A percentile compares a stretch with the other conserved stretches of the same genome.
These are phyloP conservation scores for Pythium rhizo-oryzae DNA, from an alignment of 352 stramenopile genomes.

Conservation along the genomic window DNA sequence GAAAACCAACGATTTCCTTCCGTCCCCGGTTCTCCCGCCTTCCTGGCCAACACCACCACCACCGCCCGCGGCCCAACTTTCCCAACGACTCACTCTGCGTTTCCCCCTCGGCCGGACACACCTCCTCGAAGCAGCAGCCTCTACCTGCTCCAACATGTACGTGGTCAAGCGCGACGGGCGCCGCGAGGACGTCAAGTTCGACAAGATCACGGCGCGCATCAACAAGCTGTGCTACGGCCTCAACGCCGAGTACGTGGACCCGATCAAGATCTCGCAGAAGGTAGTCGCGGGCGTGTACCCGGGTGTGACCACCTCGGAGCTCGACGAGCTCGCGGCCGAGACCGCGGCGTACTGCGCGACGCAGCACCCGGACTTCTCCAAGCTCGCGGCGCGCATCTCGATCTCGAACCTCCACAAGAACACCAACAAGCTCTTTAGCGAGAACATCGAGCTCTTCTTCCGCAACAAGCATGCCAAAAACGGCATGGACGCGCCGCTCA, in stretches of 20 bases:
- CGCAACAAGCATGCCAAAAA: slow-evolving; percentile 97
- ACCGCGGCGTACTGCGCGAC: slow-evolving; percentile 97
- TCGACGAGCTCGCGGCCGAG: slow-evolving; percentile 98
- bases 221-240: slow-evolving; percentile 99
- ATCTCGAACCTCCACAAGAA: slow-evolving; percentile 99
- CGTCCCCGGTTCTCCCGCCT: too few relatives aligned
- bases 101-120: slow-evolving; percentile 8
- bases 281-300: slow-evolving; percentile 99
- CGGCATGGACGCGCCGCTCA: slow-evolving; percentile 89
- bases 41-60: too few relatives aligned
- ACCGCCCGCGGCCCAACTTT: too few relatives aligned
- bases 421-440: slow-evolving; percentile 96
- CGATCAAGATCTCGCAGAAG: slow-evolving; percentile 98
- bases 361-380: slow-evolving; percentile 98
- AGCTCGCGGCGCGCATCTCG: slow-evolving; percentile 97
- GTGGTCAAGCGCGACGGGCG: slow-evolving; percentile 95
- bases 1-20: not conserved
- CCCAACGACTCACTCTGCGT: slow-evolving; percentile 16
- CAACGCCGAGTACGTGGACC: slow-evolving; percentile 96
- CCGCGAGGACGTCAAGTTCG: slow-evolving; percentile 96
- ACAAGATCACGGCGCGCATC: slow-evolving; percentile 98
- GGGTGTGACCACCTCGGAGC: slow-evolving; percentile 97
- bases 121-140: not conserved
- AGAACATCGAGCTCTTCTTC: slow-evolving; percentile 94
- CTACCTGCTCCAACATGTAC: slow-evolving; percentile 77